Evolutionary conservation across 768 basidiomycete genomes (phyloP).

Genomic region (Epithele typhae): DNA sequence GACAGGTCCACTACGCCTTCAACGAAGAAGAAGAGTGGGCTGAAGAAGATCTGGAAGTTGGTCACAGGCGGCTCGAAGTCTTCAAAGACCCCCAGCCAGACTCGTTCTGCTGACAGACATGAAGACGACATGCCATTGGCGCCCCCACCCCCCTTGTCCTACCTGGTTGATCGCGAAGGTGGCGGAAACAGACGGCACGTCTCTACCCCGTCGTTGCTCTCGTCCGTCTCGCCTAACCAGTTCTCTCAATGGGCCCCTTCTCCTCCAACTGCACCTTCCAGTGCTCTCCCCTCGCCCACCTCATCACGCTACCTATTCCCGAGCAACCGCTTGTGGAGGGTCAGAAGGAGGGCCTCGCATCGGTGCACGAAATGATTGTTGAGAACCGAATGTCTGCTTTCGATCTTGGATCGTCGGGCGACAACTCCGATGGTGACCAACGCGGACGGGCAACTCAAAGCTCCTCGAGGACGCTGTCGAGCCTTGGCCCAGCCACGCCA

Average conservation of each 20-base stretch:
- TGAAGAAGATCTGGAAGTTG: constrained; percentile 79
- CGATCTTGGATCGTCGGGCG: constrained; percentile 28
- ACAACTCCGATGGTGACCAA: constrained; percentile 17
- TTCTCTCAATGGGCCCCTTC: constrained; percentile 61
- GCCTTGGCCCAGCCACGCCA: constrained; percentile 20
- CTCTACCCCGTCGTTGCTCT: constrained; percentile 67
- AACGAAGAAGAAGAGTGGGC: constrained; percentile 66
- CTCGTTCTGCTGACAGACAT: constrained; percentile 38
- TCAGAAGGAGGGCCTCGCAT: too few relatives aligned
- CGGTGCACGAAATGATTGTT: constrained; percentile 9
- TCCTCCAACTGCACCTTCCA: constrained; percentile 72
- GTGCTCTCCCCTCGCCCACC: constrained; percentile 68
- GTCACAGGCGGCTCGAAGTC: constrained; percentile 54
- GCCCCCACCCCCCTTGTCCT: constrained; percentile 89
- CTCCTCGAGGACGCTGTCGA: constrained; percentile 20
- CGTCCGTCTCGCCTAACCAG: constrained; percentile 52
- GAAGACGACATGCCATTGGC: constrained; percentile 78
- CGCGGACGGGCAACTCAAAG: constrained; percentile 24
- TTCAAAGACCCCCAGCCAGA: constrained; percentile 30
- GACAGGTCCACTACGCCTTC: constrained; percentile 5
- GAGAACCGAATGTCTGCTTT: constrained; percentile 30
- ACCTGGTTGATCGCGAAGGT: constrained; percentile 62
- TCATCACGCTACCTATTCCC: constrained; percentile 61
- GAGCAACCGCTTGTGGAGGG: too few relatives aligned
- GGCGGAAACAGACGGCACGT: constrained; percentile 51